These are phyloP conservation scores for Furcasterigmium sp. DNA, from an alignment of 2,329 filamentous ascomycete genomes.

Conservation along the genomic window DNA sequence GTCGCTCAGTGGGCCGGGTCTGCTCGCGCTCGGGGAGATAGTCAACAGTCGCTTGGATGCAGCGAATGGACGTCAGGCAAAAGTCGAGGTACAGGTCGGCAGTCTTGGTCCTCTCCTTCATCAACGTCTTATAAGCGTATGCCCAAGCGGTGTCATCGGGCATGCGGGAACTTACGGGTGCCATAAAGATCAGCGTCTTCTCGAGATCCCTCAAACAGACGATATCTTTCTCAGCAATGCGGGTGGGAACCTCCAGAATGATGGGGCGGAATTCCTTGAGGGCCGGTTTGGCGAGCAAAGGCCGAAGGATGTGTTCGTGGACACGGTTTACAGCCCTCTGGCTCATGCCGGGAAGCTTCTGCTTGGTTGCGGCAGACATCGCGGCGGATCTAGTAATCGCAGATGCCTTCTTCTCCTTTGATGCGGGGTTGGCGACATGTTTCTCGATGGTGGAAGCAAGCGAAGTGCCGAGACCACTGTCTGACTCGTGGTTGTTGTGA, in stretches of 20 bases:
- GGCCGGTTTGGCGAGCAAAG: slow-evolving; percentile 66
- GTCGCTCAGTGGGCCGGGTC: slow-evolving; percentile 75
- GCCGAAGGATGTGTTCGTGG: slow-evolving; percentile 70
- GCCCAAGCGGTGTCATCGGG: slow-evolving; percentile 51
- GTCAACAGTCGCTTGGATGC: slow-evolving; percentile 84
- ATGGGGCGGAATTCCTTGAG: slow-evolving; percentile 79
- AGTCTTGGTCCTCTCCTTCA: slow-evolving; percentile 72
- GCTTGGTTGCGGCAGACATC: slow-evolving; percentile 36
- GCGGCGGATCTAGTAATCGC: slow-evolving; percentile 59
- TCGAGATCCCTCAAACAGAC: slow-evolving; percentile 89
- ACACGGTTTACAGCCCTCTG: slow-evolving; percentile 70
- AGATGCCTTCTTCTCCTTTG: slow-evolving; percentile 39
- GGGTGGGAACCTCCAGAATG: slow-evolving; percentile 70
- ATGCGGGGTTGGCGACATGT: slow-evolving; percentile 30
- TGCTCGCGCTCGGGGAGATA: slow-evolving; percentile 83
- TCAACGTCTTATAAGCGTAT: slow-evolving; percentile 65
- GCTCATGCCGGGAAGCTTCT: slow-evolving; percentile 58
- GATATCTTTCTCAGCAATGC: slow-evolving; percentile 80
- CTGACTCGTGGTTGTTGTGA: slow-evolving; percentile 64
- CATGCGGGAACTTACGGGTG: slow-evolving; percentile 75
- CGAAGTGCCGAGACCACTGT: slow-evolving; percentile 85
- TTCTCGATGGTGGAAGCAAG: slow-evolving; percentile 58
- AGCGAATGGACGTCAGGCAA: slow-evolving; percentile 84
- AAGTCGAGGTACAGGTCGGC: slow-evolving; percentile 75
- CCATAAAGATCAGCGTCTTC: slow-evolving; percentile 85